Conservation (phyloP, 2,329 filamentous ascomycete genomes). For the Xylaria sp. region DNA sequence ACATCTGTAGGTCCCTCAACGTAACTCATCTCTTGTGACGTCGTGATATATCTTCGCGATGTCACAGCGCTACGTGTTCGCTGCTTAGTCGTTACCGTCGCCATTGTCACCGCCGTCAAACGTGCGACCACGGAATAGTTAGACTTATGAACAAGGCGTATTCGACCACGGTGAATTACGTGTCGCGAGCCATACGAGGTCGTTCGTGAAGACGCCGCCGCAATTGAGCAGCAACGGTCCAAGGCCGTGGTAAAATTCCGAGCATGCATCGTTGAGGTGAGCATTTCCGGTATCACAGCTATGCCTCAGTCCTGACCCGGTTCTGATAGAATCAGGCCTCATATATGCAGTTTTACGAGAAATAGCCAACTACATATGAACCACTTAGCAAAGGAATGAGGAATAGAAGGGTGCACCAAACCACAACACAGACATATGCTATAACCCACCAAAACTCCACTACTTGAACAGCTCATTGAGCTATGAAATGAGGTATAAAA, state of each 20-base stretch:
- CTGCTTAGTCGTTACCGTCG: slow-evolving; percentile 1
- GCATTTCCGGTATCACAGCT: neutral
- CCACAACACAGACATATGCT: too few relatives aligned
- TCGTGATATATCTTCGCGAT: slow-evolving; percentile 40
- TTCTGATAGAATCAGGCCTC: neutral
- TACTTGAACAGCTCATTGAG: too few relatives aligned
- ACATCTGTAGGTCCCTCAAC: slow-evolving; percentile 51
- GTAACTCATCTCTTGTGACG: slow-evolving; percentile 48
- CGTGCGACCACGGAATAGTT: neutral
- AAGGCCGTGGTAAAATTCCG: neutral
- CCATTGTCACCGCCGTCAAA: neutral
- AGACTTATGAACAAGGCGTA: slow-evolving; percentile 18
- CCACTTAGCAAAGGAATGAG: neutral
- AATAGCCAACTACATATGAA: neutral
- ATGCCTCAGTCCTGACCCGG: neutral
- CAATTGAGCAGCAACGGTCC: neutral
- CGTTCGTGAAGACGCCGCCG: neutral
- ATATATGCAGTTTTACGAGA: neutral
- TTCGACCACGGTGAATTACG: slow-evolving; percentile 11
- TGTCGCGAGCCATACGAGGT: slow-evolving; percentile 2
- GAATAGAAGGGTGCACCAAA: neutral
- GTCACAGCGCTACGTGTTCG: slow-evolving; percentile 6
- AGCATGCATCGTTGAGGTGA: neutral
- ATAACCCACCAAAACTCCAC: too few relatives aligned
- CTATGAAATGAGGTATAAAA: too few relatives aligned